Evolutionary conservation across 2,329 filamentous ascomycete species (phyloP).

Genomic region (Onygenales sp.): DNA sequence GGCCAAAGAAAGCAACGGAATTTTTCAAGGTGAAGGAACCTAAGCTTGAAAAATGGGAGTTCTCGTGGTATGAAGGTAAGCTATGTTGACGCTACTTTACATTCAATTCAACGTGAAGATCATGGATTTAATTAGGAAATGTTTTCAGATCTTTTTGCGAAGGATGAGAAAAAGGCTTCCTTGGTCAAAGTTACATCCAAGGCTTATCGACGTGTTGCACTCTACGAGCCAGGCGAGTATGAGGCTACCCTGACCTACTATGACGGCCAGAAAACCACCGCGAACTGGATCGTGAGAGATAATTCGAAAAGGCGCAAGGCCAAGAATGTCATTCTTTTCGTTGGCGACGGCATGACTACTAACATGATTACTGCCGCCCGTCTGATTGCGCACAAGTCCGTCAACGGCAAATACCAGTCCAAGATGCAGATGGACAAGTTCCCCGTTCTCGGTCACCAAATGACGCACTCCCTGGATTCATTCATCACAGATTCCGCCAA

Average conservation of each 20-base stretch:
- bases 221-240: conserved; percentile 73
- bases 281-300: conserved; percentile 68
- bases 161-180: conserved; percentile 58
- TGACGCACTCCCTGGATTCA: conserved; percentile 76
- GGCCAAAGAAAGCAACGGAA: conserved; percentile 46
- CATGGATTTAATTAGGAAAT: background rate
- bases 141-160: conserved; percentile 59
- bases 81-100: background rate
- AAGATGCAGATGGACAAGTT: conserved; percentile 72
- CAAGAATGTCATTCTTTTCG: conserved; percentile 80
- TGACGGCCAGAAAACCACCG: conserved; percentile 58
- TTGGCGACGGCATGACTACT: conserved; percentile 57
- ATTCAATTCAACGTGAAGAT: background rate
- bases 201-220: conserved; percentile 63
- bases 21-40: conserved; percentile 66
- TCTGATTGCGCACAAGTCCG: conserved; percentile 67
- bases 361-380: conserved; percentile 55
- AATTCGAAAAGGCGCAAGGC: conserved; percentile 60
- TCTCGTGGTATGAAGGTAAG: conserved; percentile 68
- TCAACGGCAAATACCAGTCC: conserved; percentile 77
- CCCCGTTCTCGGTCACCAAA: conserved; percentile 77
- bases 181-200: conserved; percentile 74
- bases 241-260: conserved; percentile 69
- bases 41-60: conserved; percentile 69
- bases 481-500: conserved; percentile 86